Percentiles rank a stretch among this genome's conserved stretches.
phyloP scores from a whole-genome alignment of 257 asterid genomes.

The Coffea canephora region DNA sequence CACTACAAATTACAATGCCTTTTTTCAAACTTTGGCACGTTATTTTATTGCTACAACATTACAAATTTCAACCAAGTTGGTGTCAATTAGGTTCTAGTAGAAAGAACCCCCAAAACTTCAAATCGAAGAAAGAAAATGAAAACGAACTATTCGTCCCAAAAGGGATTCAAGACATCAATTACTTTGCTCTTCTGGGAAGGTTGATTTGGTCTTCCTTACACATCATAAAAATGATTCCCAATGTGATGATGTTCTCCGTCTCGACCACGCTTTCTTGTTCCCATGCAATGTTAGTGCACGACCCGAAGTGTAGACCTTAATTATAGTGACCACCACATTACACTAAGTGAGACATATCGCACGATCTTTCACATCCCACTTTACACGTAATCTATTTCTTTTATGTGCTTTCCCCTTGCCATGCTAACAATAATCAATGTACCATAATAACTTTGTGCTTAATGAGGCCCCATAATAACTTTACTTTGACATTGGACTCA shows the following conservation, averaged over 20 bases:
- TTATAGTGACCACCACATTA: constrained; percentile 27
- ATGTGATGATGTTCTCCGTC: constrained; percentile 53
- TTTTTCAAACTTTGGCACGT: constrained; percentile 36
- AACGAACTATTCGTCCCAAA: not conserved
- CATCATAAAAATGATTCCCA: constrained; percentile 31
- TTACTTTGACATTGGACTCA: constrained; percentile 24
- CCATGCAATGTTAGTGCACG: constrained; percentile 47
- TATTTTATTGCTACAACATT: constrained; percentile 25
- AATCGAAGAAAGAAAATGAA: not conserved
- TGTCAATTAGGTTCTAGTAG: not conserved
- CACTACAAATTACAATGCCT: constrained; percentile 37
- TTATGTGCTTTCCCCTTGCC: constrained; percentile 19
- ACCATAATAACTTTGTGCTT: constrained; percentile 18
- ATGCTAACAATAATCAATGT: constrained; percentile 22
- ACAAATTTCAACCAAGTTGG: constrained; percentile 23
- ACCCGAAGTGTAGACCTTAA: constrained; percentile 36
- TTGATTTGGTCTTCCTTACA: constrained; percentile 8
- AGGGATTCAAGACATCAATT: not conserved
- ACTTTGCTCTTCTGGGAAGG: constrained; percentile 12
- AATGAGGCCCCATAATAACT: constrained; percentile 9
- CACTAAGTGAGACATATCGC: constrained; percentile 60
- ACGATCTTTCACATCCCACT: constrained; percentile 65
- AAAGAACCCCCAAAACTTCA: not conserved
- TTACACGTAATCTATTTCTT: constrained; percentile 59
- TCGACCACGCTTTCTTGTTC: constrained; percentile 73